Conservation (phyloP, 148 eudicot genomes). For the Nyssa sinensis region DNA sequence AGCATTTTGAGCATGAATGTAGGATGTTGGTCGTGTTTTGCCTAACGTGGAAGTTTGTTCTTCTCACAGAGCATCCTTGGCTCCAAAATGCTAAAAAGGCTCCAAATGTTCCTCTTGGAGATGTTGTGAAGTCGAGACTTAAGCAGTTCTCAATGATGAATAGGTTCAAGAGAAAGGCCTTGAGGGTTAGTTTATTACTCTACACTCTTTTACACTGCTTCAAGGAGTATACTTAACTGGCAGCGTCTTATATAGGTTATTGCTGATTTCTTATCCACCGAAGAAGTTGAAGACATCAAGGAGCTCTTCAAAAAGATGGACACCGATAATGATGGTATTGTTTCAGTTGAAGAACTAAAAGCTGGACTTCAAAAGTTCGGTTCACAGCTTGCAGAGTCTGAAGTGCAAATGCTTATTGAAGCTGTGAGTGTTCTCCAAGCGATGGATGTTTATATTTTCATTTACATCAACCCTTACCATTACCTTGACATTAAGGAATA, state of each 20-base stretch:
- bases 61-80: slow-evolving; percentile 73
- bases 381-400: slow-evolving; percentile 78
- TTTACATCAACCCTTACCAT: background rate
- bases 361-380: slow-evolving; percentile 69
- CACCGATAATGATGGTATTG: slow-evolving; percentile 75
- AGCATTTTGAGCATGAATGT: background rate
- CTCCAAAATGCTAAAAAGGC: slow-evolving; percentile 91
- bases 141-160: slow-evolving; percentile 95
- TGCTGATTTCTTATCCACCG: slow-evolving; percentile 76
- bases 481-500: background rate
- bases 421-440: slow-evolving; percentile 53
- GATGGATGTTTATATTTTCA: background rate
- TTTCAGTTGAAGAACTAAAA: slow-evolving; percentile 76
- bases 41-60: background rate
- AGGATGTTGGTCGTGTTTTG: background rate
- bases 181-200: slow-evolving; percentile 56
- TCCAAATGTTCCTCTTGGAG: slow-evolving; percentile 89
- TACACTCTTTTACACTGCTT: background rate
- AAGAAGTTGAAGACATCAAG: slow-evolving; percentile 83
- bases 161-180: slow-evolving; percentile 88
- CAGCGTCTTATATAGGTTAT: slow-evolving; percentile 54
- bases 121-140: slow-evolving; percentile 80
- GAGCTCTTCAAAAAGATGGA: slow-evolving; percentile 84
- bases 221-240: background rate
- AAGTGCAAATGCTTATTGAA: slow-evolving; percentile 87